Evolutionary conservation across 495 filamentous ascomycete species (phyloP).

Genomic region (Terfezia boudieri): DNA sequence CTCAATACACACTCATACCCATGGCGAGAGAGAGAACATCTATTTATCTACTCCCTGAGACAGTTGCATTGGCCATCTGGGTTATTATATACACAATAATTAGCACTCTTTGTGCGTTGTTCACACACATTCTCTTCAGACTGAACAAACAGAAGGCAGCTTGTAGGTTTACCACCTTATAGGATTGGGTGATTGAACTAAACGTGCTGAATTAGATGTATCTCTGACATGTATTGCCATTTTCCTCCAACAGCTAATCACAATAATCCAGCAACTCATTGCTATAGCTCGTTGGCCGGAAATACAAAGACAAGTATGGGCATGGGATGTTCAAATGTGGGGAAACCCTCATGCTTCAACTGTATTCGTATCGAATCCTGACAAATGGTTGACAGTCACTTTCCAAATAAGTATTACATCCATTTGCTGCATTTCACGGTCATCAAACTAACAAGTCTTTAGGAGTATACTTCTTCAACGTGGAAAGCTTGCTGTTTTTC

Average conservation of each 20-base stretch:
- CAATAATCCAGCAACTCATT: slow-evolving; percentile 6
- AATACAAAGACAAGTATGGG: slow-evolving; percentile 4
- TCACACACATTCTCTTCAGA: slow-evolving; percentile 13
- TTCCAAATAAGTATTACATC: slow-evolving; percentile 8
- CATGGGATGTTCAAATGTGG: slow-evolving; percentile 5
- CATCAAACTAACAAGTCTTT: too few relatives aligned
- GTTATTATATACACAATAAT: slow-evolving; percentile 11
- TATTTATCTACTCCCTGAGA: slow-evolving; percentile 5
- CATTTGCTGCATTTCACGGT: not conserved
- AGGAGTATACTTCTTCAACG: too few relatives aligned
- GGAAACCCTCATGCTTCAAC: slow-evolving; percentile 8
- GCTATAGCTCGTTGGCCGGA: slow-evolving; percentile 4
- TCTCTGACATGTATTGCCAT: slow-evolving; percentile 12
- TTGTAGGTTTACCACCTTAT: slow-evolving; percentile 5
- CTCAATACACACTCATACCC: not conserved
- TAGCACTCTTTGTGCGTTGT: slow-evolving; percentile 6
- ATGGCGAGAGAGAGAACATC: not conserved
- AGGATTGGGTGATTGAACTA: not conserved
- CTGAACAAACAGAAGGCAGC: slow-evolving; percentile 14
- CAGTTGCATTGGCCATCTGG: slow-evolving; percentile 2
- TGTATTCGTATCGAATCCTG: slow-evolving; percentile 7
- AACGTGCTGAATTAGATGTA: slow-evolving; percentile 7
- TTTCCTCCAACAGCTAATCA: slow-evolving; percentile 13
- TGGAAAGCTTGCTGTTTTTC: too few relatives aligned
- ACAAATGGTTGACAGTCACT: slow-evolving; percentile 2